A percentile compares a stretch with the other conserved stretches of the same genome.
These are phyloP conservation scores for Phytopythium helicoides DNA, from an alignment of 352 stramenopile genomes.

Conservation along the genomic window DNA sequence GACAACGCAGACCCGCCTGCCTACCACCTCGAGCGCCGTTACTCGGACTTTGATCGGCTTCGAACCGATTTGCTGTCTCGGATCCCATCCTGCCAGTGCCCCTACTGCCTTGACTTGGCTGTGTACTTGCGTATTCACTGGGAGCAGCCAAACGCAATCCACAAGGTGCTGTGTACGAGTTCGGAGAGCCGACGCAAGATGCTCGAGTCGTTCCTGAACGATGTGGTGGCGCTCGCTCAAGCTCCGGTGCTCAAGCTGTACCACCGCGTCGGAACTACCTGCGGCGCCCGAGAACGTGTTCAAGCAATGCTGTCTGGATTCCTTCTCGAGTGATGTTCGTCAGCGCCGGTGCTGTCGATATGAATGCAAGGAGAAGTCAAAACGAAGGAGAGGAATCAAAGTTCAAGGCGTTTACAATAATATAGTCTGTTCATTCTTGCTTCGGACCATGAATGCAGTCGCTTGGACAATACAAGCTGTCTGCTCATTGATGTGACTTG, in stretches of 20 bases:
- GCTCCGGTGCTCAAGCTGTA: conserved; percentile 11
- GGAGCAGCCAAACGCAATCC: conserved; percentile 35
- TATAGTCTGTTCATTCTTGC: not conserved
- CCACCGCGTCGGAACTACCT: not conserved
- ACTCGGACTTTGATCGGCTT: conserved; percentile 58
- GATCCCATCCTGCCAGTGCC: conserved; percentile 44
- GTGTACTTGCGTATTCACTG: conserved; percentile 48
- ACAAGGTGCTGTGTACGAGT: conserved; percentile 23
- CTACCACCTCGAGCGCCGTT: conserved; percentile 47
- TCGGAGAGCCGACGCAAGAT: conserved; percentile 45
- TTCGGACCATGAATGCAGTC: not conserved
- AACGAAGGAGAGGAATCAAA: too few relatives aligned
- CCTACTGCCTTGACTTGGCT: conserved; percentile 55
- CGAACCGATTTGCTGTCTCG: conserved; percentile 40
- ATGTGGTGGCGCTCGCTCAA: conserved; percentile 43
- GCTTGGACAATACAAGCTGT: not conserved
- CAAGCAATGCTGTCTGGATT: not conserved
- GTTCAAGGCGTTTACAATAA: not conserved
- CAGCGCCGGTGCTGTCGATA: too few relatives aligned
- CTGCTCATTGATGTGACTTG: conserved; percentile 1
- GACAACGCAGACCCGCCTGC: not conserved
- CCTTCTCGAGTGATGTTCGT: not conserved
- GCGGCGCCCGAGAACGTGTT: not conserved
- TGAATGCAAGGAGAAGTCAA: too few relatives aligned
- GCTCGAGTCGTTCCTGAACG: conserved; percentile 38